These are phyloP conservation scores for Cordyceps sp. DNA, from an alignment of 2,329 filamentous ascomycete species.

Conservation along the genomic window DNA sequence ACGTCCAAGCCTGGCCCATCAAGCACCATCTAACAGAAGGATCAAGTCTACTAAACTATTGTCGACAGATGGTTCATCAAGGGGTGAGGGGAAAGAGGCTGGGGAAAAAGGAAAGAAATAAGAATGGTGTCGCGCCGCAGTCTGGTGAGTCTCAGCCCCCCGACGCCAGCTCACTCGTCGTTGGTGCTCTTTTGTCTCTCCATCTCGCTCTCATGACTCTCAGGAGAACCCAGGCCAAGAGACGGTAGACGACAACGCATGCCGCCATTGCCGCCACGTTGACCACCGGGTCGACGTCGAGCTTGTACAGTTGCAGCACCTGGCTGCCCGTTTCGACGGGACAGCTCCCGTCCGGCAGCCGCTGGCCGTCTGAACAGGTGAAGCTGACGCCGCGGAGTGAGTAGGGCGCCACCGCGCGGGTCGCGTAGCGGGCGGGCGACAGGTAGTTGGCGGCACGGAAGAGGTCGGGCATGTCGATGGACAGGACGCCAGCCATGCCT, in stretches of 20 bases:
- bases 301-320: constrained; percentile 48
- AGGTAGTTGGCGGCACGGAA: constrained; percentile 56
- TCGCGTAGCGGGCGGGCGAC: constrained; percentile 52
- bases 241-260: constrained; percentile 46
- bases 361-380: constrained; percentile 44
- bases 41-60: too few species aligned
- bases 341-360: constrained; percentile 42
- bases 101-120: too few species aligned
- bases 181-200: constrained; percentile 15
- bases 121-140: too few species aligned
- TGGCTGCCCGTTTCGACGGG: constrained; percentile 49
- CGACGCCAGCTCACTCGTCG: too few species aligned
- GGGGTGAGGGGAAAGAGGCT: too few species aligned
- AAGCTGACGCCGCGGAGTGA: constrained; percentile 44
- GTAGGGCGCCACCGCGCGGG: constrained; percentile 50
- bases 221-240: constrained; percentile 44
- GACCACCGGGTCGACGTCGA: constrained; percentile 42
- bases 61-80: too few species aligned
- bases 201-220: constrained; percentile 36
- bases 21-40: too few species aligned
- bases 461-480: constrained; percentile 49
- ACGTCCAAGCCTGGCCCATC: too few species aligned
- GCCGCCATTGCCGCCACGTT: constrained; percentile 48
- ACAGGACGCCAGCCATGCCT: constrained; percentile 55
- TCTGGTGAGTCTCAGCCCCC: too few species aligned